A percentile compares a stretch with the other conserved stretches of the same genome.
Evolutionary conservation across 306 rosid species (phyloP).

Genomic region (Pyrus communis): DNA sequence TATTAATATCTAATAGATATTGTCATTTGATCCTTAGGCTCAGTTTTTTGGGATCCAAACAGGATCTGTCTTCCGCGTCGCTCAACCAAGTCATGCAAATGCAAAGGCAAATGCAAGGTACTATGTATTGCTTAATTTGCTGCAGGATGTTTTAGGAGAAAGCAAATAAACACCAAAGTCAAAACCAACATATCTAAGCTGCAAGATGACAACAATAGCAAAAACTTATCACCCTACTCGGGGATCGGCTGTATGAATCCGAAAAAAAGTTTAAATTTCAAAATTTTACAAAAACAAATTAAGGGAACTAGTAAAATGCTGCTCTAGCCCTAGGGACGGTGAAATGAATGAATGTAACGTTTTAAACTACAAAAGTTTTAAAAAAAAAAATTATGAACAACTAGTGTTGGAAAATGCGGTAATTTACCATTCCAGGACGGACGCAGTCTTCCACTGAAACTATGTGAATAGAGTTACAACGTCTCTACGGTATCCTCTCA

Average conservation of each 20-base stretch:
- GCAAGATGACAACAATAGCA: not conserved
- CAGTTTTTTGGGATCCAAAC: too few species aligned
- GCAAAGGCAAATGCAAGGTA: too few species aligned
- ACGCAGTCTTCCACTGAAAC: conserved; percentile 23
- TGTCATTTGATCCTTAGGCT: too few species aligned
- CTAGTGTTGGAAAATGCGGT: conserved; percentile 10
- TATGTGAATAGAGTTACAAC: conserved; percentile 94
- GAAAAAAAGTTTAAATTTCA: conserved; percentile 17
- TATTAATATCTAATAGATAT: too few species aligned
- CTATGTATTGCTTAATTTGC: not conserved
- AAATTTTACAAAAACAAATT: conserved; percentile 20
- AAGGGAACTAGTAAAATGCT: conserved; percentile 28
- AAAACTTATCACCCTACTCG: too few species aligned
- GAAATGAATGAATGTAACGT: conserved; percentile 48
- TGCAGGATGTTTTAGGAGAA: not conserved
- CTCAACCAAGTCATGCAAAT: too few species aligned
- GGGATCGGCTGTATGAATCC: not conserved
- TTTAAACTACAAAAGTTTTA: conserved; percentile 38
- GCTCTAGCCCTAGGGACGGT: conserved; percentile 30
- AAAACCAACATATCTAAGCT: not conserved
- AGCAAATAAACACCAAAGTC: not conserved
- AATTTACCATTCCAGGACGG: conserved; percentile 29
- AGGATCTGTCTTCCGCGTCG: too few species aligned
- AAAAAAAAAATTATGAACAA: conserved; percentile 15
- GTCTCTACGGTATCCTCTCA: conserved; percentile 92